Evolutionary conservation across 2,329 filamentous ascomycete genomes (phyloP).

Genomic region (Aspergillus uvarum): DNA sequence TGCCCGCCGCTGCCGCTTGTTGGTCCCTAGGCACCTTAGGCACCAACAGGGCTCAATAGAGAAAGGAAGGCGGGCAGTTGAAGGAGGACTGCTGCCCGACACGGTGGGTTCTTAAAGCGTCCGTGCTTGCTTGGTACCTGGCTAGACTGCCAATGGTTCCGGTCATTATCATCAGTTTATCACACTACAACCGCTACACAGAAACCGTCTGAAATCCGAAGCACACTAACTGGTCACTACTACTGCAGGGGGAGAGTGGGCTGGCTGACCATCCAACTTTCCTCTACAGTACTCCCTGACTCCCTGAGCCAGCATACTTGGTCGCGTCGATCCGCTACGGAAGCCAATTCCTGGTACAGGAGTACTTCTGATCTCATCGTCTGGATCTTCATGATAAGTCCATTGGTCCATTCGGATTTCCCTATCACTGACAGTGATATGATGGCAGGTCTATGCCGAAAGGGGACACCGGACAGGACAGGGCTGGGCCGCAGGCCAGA

Average conservation of each 20-base stretch:
- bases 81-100: neutral
- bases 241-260: neutral
- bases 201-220: neutral
- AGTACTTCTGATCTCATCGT: neutral
- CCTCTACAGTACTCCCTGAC: neutral
- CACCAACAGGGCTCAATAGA: neutral
- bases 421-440: slow-evolving; percentile 7
- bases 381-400: neutral
- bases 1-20: neutral
- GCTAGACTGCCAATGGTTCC: neutral
- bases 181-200: neutral
- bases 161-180: too few relatives aligned
- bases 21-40: neutral
- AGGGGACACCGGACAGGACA: slow-evolving; percentile 17
- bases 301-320: neutral
- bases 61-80: neutral
- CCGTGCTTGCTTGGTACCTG: neutral
- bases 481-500: neutral
- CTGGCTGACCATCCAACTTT: neutral
- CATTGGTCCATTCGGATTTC: neutral
- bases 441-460: slow-evolving; percentile 14
- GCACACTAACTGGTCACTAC: neutral
- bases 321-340: neutral
- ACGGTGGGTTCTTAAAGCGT: neutral
- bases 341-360: neutral